These are phyloP conservation scores for Globisporangium echinulatum DNA, from an alignment of 352 stramenopile genomes.

Conservation along the genomic window DNA sequence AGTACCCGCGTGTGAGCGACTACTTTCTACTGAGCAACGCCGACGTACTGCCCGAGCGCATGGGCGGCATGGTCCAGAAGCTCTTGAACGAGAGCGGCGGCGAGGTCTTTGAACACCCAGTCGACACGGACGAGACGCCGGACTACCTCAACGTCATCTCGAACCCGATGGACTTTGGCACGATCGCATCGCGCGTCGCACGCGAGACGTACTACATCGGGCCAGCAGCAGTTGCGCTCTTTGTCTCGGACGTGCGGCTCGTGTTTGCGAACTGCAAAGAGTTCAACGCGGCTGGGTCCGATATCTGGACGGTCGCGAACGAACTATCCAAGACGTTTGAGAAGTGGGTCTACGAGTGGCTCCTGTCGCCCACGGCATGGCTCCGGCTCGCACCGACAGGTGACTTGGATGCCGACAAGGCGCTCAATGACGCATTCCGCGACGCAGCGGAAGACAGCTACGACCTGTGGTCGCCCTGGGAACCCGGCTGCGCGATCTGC, in stretches of 20 bases:
- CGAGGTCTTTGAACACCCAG: slow-evolving; percentile 76
- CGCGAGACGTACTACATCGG: slow-evolving; percentile 83
- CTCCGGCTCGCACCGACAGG: slow-evolving; percentile 56
- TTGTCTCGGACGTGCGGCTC: slow-evolving; percentile 77
- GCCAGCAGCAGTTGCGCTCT: slow-evolving; percentile 58
- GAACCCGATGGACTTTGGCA: slow-evolving; percentile 87
- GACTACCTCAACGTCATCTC: slow-evolving; percentile 85
- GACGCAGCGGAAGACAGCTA: slow-evolving; percentile 54
- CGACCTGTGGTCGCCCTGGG: slow-evolving; percentile 72
- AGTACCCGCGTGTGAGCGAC: slow-evolving; percentile 74
- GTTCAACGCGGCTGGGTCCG: slow-evolving; percentile 78
- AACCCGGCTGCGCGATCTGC: slow-evolving; percentile 73
- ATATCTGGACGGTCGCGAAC: slow-evolving; percentile 74
- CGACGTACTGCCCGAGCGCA: slow-evolving; percentile 59
- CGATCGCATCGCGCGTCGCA: slow-evolving; percentile 57
- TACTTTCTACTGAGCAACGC: slow-evolving; percentile 78
- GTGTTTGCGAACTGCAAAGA: slow-evolving; percentile 86
- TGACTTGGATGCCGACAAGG: slow-evolving; percentile 35
- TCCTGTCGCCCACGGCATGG: slow-evolving; percentile 73
- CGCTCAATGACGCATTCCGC: slow-evolving; percentile 55
- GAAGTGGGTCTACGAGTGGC: slow-evolving; percentile 85
- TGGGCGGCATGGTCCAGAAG: slow-evolving; percentile 75
- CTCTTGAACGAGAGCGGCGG: slow-evolving; percentile 77
- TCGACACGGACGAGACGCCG: slow-evolving; percentile 71
- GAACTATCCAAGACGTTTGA: slow-evolving; percentile 73